Conservation (phyloP, 176 grass and related monocot genomes). For the Elaeis guineensis region DNA sequence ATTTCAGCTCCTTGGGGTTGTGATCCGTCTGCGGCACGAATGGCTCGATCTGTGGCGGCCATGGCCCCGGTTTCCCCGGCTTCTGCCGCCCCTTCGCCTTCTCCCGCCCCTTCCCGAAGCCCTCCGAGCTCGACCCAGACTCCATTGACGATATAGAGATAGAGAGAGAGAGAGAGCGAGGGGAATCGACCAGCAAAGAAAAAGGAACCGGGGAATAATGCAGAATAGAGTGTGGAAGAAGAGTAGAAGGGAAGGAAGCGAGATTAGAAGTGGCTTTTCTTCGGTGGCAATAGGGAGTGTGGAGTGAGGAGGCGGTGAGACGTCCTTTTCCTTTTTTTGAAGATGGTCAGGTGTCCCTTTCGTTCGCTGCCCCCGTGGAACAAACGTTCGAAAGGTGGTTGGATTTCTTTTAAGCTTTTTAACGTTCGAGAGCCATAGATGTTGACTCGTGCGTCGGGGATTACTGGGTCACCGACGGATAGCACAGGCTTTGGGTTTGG, state of each 20-base stretch:
- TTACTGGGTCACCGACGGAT: too few species aligned
- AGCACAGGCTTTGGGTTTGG: too few species aligned
- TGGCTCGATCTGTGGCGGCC: slow-evolving; percentile 47
- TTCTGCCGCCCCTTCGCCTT: slow-evolving; percentile 1
- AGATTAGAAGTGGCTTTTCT: neutral
- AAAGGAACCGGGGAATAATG: neutral
- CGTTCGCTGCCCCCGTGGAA: too few species aligned
- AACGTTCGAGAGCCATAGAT: too few species aligned
- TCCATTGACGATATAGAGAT: neutral
- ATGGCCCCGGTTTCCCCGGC: slow-evolving; percentile 25
- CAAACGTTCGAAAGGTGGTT: too few species aligned
- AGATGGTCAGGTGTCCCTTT: slow-evolving; percentile 10
- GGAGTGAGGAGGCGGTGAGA: slow-evolving; percentile 24
- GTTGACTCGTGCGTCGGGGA: too few species aligned
- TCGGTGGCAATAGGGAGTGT: slow-evolving; percentile 3
- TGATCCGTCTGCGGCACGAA: slow-evolving; percentile 61
- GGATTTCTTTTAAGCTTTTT: too few species aligned
- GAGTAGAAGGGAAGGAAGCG: neutral
- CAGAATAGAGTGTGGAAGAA: slow-evolving; percentile 9
- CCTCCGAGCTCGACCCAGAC: slow-evolving; percentile 21
- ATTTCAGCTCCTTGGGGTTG: slow-evolving; percentile 70
- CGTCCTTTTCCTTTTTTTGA: slow-evolving; percentile 29
- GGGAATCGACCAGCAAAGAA: neutral
- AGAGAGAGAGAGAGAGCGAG: too few species aligned
- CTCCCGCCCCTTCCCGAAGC: neutral